Evolutionary conservation across 2,329 filamentous ascomycete genomes (phyloP), one percentile per base, ranked within the genome.

Genomic region (Colletotrichum somersetense): DNA sequence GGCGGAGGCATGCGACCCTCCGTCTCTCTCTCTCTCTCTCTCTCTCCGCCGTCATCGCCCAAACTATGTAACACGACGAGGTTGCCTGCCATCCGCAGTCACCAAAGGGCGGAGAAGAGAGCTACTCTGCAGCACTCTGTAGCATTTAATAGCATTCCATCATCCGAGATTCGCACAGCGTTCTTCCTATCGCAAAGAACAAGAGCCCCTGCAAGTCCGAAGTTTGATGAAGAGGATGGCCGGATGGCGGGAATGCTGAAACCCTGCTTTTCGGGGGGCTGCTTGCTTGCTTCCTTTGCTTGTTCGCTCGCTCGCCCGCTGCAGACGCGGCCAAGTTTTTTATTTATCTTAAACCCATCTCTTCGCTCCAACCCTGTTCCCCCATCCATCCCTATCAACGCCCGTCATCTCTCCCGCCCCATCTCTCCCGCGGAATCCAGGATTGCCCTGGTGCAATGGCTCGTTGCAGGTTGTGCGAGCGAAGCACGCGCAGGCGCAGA

Each of bases 241-340:
- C 55, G 42, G 55, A 56, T 33, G n/a, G 46, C 65, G 65, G 57
- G 52, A 67, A 67, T 68, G 66, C 66, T 72, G 70, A 72, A 72
- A 72, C 70, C 70, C 35, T 70, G 70, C 59, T 65, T 61, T 69
- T 69, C 11, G n/a, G 35, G 7, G 33, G 58, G 33, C 33, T 40
- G 33, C 52, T 69, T 57, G 52, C 26, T 69, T 58, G 53, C 67
- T 59, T 38, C 30, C 52, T 53, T 55, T 58, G 46, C 62, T 59
- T 38, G 44, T 52, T 59, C 61, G 55, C 67, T 55, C 38, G 53
- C 62, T 57, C 38, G 57, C 57, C 30, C 33, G 50, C 62, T 55
- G 70, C 70, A 61, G 40, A 64, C 52, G 63, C 67, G 20, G 66
- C 70, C 66, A 65, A 70, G 70, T 8, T 33, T 63, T 23, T 33